Percentiles rank a stretch among this genome's conserved stretches.
These are phyloP conservation scores for Backusella luteola DNA, from an alignment of 192 early-diverging fungal genomes.

Conservation along the genomic window DNA sequence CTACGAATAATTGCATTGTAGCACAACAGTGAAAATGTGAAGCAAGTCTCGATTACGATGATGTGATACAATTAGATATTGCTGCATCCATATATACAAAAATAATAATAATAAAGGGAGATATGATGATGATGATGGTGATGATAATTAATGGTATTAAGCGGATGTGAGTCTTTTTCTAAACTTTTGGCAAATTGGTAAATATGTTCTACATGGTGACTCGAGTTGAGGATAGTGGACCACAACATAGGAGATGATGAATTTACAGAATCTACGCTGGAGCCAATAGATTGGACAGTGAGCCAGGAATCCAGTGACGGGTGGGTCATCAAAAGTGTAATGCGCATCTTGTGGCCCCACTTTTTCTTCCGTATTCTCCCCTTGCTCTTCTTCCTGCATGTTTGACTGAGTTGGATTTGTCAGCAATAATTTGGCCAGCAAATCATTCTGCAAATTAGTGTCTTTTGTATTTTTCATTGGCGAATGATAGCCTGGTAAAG, in stretches of 20 bases:
- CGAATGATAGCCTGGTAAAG: not conserved
- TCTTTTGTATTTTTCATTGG: not conserved
- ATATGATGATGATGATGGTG: not conserved
- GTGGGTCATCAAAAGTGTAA: not conserved
- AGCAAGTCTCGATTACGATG: not conserved
- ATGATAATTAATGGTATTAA: not conserved
- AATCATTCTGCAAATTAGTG: not conserved
- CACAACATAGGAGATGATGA: slow-evolving; percentile 4
- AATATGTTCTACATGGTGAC: slow-evolving; percentile 6
- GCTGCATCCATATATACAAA: not conserved
- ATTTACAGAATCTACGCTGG: slow-evolving; percentile 14
- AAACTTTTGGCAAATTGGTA: slow-evolving; percentile 13
- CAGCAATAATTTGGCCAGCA: slow-evolving; percentile 4
- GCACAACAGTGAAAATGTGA: not conserved
- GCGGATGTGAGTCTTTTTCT: not conserved
- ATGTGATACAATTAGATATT: not conserved
- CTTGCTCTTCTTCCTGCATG: not conserved
- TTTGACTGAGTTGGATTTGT: not conserved
- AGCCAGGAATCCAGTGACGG: not conserved
- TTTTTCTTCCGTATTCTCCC: not conserved
- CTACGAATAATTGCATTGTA: not conserved
- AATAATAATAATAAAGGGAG: not conserved
- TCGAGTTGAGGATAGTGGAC: slow-evolving; percentile 17
- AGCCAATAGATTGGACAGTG: slow-evolving; percentile 14
- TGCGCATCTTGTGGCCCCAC: not conserved